phyloP scores from a whole-genome alignment of 1,284 basidiomycete species.

The Ceratobasidium sp. region DNA sequence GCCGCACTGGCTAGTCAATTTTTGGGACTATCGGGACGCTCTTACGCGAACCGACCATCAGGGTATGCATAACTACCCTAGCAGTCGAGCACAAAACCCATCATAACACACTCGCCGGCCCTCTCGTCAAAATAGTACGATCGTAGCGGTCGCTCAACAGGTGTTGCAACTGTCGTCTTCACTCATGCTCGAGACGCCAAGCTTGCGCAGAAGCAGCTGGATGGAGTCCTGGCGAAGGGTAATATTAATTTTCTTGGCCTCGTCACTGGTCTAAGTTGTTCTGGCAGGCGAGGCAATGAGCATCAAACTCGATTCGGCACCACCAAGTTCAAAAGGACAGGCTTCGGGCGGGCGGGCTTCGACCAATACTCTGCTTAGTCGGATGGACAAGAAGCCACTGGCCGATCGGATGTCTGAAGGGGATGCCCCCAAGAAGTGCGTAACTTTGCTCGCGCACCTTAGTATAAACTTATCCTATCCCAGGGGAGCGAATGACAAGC shows the following conservation, averaged over 20 bases:
- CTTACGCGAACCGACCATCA: constrained; percentile 88
- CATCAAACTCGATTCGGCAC: constrained; percentile 35
- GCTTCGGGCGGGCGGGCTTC: background rate
- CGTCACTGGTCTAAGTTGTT: constrained; percentile 1
- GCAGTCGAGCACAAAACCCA: constrained; percentile 41
- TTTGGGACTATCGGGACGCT: constrained; percentile 94
- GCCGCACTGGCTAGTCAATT: constrained; percentile 78
- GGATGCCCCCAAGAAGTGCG: constrained; percentile 20
- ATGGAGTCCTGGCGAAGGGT: constrained; percentile 93
- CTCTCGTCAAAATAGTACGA: constrained; percentile 77
- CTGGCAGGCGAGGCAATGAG: constrained; percentile 35
- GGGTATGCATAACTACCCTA: constrained; percentile 71
- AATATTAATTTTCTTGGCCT: constrained; percentile 39
- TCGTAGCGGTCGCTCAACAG: constrained; percentile 90
- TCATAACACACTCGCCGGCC: constrained; percentile 35
- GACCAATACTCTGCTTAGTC: constrained; percentile 34
- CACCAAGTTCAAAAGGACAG: background rate
- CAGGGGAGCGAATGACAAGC: constrained; percentile 8
- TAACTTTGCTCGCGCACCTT: background rate
- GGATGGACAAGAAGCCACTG: constrained; percentile 37
- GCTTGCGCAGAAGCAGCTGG: constrained; percentile 83
- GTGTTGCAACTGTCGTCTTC: constrained; percentile 83
- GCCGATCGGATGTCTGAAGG: constrained; percentile 34
- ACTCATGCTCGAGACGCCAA: constrained; percentile 80
- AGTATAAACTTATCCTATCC: background rate